Evolutionary conservation across 306 rosid species (phyloP), one percentile per base, ranked within the genome.

Genomic region (Inga laurina): DNA sequence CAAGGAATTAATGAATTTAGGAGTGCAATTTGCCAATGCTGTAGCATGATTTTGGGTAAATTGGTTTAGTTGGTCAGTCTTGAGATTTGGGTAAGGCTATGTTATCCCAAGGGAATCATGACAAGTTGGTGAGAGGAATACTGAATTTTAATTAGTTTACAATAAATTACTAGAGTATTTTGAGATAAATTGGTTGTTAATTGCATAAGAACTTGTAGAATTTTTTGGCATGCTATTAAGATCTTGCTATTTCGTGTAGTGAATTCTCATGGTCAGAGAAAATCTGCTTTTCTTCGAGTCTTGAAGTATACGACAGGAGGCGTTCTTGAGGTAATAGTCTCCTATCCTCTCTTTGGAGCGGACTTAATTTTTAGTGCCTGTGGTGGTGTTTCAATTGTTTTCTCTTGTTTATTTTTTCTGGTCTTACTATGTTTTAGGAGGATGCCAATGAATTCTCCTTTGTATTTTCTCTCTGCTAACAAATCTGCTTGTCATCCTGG

Each of bases 231-330:
- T 81, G 83, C 56, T 79, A 70, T 78, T 85, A 82, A 85, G 22
- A 81, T 27, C 62, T 43, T 82, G 84, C 64, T 75, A 82, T 37
- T 83, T 84, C 65, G 44, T 85, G 94, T 97, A 94, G 99, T 89
- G 62, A 88, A 91, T 78, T 75, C 89, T 16, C 90, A 96, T 79
- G 98, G 90, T 51, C 94, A 90, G 84, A 87, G 85, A 62, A 88
- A 94, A 49, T 86, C 91, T 73, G 97, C 97, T 80, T 96, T 94
- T 91, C 91, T 96, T 83, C 93, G 94, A 72, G 99, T 94, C 82
- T 75, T 94, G 65, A 96, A 96, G 88, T 92, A 96, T 91, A 92
- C 99, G 21, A 94, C 90, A 1, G 98, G 98, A 84, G 99, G 99
- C 76, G 98, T 96, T 84, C 97, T 96, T 57, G 99, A 96, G 97